Evolutionary conservation across 176 grass and related monocot species (phyloP).

Genomic region (Panicum miliaceum): DNA sequence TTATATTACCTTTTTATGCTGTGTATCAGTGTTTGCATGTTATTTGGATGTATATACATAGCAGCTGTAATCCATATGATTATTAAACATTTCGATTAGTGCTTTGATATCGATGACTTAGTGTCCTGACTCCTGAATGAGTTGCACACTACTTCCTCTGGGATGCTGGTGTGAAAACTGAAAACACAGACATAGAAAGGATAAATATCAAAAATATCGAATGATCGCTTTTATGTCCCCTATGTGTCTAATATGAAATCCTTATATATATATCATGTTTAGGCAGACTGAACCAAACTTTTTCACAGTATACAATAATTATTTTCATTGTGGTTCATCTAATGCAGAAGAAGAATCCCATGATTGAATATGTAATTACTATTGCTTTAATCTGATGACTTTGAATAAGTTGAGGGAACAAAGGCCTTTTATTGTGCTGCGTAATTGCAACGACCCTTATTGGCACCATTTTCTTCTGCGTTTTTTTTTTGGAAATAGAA

Average conservation of each 20-base stretch:
- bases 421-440: not conserved
- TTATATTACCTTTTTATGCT: slow-evolving; percentile 13
- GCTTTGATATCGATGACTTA: not conserved
- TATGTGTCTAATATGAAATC: not conserved
- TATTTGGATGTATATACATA: not conserved
- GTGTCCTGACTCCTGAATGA: not conserved
- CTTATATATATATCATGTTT: not conserved
- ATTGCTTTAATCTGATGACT: not conserved
- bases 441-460: not conserved
- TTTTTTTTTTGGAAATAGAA: not conserved
- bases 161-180: not conserved
- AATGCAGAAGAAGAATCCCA: not conserved
- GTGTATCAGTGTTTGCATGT: slow-evolving; percentile 1
- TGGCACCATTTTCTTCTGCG: not conserved
- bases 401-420: not conserved
- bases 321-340: not conserved
- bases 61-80: not conserved
- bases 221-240: not conserved
- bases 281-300: not conserved
- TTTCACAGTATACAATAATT: not conserved
- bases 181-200: not conserved
- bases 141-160: not conserved
- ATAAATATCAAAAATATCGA: not conserved
- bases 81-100: not conserved
- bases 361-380: not conserved